Conservation (phyloP, 257 asterid species). For the Solanum boliviense region DNA sequence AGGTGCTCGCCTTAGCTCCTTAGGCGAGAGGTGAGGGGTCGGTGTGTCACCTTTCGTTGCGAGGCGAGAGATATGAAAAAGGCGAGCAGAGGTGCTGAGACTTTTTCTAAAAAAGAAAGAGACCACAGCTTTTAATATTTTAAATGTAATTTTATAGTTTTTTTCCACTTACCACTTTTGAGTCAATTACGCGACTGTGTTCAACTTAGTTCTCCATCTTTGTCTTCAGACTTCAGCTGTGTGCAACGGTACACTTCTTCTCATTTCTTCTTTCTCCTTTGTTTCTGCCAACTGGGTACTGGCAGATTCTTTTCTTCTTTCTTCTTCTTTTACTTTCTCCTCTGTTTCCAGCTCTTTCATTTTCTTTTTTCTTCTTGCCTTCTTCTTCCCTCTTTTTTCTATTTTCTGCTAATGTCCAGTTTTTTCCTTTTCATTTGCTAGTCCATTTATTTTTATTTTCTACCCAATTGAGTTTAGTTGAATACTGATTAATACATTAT, state of each 20-base stretch:
- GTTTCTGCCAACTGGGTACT: background rate
- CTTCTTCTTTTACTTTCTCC: background rate
- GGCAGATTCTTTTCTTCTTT: background rate
- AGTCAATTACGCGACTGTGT: background rate
- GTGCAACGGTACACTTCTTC: background rate
- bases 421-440: background rate
- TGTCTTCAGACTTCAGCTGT: background rate
- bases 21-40: background rate
- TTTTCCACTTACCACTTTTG: background rate
- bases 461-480: background rate
- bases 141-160: background rate
- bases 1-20: background rate
- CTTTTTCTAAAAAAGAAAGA: background rate
- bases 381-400: background rate
- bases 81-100: background rate
- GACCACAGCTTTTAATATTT: background rate
- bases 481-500: background rate
- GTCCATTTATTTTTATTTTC: background rate
- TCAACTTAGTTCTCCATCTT: background rate
- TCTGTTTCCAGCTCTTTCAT: background rate
- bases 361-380: background rate
- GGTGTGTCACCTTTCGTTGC: background rate
- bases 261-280: background rate
- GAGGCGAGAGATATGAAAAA: background rate
- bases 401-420: background rate